Evolutionary conservation across 495 filamentous ascomycete species (phyloP).

Genomic region (Talaromyces liani): DNA sequence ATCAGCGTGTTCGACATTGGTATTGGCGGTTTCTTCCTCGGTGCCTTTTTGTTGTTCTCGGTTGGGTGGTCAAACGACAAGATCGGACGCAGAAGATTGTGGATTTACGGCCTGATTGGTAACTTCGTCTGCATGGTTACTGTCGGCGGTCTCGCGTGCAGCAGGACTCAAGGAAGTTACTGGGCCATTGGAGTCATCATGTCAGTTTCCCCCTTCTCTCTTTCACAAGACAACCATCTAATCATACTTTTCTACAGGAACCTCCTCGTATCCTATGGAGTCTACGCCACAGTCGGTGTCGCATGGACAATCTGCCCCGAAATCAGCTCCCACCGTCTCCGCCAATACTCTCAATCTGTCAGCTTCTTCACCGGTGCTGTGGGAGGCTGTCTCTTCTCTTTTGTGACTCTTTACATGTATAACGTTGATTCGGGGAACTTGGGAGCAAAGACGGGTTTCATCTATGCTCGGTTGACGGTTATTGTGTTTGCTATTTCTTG

Average conservation of each 20-base stretch:
- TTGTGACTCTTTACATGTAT: constrained; percentile 15
- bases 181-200: constrained; percentile 17
- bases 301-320: constrained; percentile 15
- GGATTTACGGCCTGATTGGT: constrained; percentile 9
- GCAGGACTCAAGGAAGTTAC: constrained; percentile 4
- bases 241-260: constrained; percentile 7
- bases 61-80: constrained; percentile 8
- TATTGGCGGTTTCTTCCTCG: constrained; percentile 20
- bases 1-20: constrained; percentile 16
- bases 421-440: constrained; percentile 15
- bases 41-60: constrained; percentile 14
- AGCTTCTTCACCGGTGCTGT: constrained; percentile 10
- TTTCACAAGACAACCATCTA: background rate
- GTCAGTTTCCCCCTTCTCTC: background rate
- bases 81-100: constrained; percentile 5
- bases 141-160: constrained; percentile 9
- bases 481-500: constrained; percentile 10
- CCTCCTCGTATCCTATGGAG: constrained; percentile 12
- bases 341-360: constrained; percentile 13
- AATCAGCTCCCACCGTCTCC: constrained; percentile 12
- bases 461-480: constrained; percentile 12
- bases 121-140: constrained; percentile 11
- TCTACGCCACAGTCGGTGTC: constrained; percentile 9
- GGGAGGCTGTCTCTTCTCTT: constrained; percentile 12
- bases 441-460: constrained; percentile 13